Base-by-base conservation (phyloP, 805 yeast genomes). In the Lipomyces anomalus region DNA sequence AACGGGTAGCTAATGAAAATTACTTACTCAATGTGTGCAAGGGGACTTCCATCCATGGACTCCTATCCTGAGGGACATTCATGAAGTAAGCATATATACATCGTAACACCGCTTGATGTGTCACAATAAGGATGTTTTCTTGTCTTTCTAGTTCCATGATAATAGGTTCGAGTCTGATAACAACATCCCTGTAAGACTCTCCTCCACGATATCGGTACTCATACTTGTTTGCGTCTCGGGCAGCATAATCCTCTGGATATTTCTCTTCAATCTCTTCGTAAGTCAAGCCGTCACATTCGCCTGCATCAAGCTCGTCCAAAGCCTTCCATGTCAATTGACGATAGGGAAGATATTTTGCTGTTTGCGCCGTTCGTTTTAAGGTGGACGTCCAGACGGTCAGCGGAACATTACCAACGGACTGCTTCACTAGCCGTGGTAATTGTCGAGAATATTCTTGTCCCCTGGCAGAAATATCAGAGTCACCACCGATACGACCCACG, bases 41-140 rank as follows among this genome's bases (percentile, higher is more conserved):
- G 4, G 99, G 99, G 48, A 92, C 94, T 33, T 94, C 86, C 95
- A 92, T 88, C 98, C 98, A 92, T 4, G 99, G 99, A 47, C 89
- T 78, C 64, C 87, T 90, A 58, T 90, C 96, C 64, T 90, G 97
- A 3, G 97, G 96, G 17, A 92, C 95, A 62, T 92, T 90, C 97
- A 92, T 92, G 62, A 89, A 92, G 66, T 92, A 92, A 5, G 98
- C 97, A 66, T 92, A 92, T 42, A 92, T 81, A 62, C 99, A 92
- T 59, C 99, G 76, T 55, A 92, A 71, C 7, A 92, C 97, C 0
- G 97, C 97, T 67, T 92, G 99, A 65, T 92, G 99, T 3, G 98
- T 92, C 35, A 92, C 92, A 49, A 92, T 90, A 62, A 92, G 72
- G 41, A 92, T 88, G 64, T 92, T 89, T 59, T 92, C 97, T 67